Conservation (phyloP, 1,284 basidiomycete species). For the Trichosporon asahii region DNA sequence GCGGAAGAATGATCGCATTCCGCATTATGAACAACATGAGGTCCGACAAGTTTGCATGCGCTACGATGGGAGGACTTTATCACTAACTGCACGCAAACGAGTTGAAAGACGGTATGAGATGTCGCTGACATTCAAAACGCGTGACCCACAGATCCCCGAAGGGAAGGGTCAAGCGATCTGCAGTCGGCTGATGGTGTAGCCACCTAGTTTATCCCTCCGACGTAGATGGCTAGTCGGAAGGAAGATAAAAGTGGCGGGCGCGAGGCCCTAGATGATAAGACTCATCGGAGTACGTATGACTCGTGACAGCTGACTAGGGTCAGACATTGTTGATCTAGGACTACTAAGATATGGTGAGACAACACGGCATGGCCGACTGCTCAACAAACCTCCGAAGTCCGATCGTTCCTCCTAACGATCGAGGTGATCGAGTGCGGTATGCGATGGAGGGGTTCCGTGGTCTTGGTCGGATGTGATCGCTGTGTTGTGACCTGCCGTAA, state of each 20-base stretch:
- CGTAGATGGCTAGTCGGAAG: slow-evolving; percentile 6
- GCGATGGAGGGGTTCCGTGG: too few relatives aligned
- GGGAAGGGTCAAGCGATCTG: slow-evolving; percentile 10
- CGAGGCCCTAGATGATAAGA: not conserved
- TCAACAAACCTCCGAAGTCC: not conserved
- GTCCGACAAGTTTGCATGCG: too few relatives aligned
- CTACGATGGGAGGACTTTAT: too few relatives aligned
- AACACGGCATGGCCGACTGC: not conserved
- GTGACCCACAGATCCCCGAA: not conserved
- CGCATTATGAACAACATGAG: not conserved
- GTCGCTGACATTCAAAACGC: slow-evolving; percentile 9
- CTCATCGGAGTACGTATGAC: not conserved
- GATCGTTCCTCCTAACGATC: not conserved
- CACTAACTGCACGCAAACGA: too few relatives aligned
- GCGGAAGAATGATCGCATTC: not conserved
- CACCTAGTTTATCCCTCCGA: slow-evolving; percentile 11
- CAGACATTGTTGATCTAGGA: not conserved
- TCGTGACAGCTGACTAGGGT: not conserved
- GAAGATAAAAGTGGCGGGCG: slow-evolving; percentile 11
- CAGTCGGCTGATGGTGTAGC: slow-evolving; percentile 7
- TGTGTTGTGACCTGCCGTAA: not conserved
- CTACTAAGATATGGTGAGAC: not conserved
- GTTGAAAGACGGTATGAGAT: too few relatives aligned
- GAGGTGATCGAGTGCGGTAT: too few relatives aligned
- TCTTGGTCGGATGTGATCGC: too few relatives aligned